Evolutionary conservation across 768 basidiomycete genomes (phyloP).

Genomic region (Ramaria sp.): DNA sequence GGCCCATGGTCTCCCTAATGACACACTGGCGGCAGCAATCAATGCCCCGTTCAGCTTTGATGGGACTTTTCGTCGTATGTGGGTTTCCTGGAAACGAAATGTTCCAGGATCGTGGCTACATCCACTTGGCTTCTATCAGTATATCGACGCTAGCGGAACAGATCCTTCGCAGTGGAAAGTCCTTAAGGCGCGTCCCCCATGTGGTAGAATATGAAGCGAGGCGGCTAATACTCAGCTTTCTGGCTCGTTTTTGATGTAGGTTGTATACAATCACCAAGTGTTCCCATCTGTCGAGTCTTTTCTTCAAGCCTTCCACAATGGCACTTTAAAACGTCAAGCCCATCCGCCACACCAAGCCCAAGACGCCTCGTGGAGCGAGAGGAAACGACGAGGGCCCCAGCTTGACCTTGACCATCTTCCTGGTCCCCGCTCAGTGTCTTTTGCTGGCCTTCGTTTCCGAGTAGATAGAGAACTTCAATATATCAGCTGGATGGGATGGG

Average conservation of each 20-base stretch:
- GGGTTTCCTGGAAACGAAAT: slow-evolving; percentile 41
- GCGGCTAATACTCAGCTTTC: background rate
- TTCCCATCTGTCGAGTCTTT: slow-evolving; percentile 40
- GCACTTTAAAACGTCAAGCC: slow-evolving; percentile 34
- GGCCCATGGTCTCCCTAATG: slow-evolving; percentile 31
- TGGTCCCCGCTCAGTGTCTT: slow-evolving; percentile 52
- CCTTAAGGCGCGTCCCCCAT: slow-evolving; percentile 28
- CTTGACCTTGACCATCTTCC: slow-evolving; percentile 55
- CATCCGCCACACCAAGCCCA: slow-evolving; percentile 20
- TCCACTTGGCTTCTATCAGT: slow-evolving; percentile 44
- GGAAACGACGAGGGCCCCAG: slow-evolving; percentile 27
- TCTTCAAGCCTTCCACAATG: slow-evolving; percentile 39
- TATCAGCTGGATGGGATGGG: slow-evolving; percentile 63
- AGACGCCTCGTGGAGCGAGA: slow-evolving; percentile 34
- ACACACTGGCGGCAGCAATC: slow-evolving; percentile 36
- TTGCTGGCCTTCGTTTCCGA: slow-evolving; percentile 47
- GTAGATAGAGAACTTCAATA: slow-evolving; percentile 41
- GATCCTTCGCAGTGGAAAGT: slow-evolving; percentile 41
- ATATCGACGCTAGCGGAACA: slow-evolving; percentile 44
- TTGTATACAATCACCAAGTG: slow-evolving; percentile 51
- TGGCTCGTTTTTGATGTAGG: slow-evolving; percentile 16
- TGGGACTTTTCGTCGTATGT: slow-evolving; percentile 44
- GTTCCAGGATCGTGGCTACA: slow-evolving; percentile 41
- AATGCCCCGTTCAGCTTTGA: slow-evolving; percentile 48
- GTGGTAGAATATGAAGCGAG: background rate